Evolutionary conservation across 768 basidiomycete species (phyloP).

Genomic region (Phylloporus sp.): DNA sequence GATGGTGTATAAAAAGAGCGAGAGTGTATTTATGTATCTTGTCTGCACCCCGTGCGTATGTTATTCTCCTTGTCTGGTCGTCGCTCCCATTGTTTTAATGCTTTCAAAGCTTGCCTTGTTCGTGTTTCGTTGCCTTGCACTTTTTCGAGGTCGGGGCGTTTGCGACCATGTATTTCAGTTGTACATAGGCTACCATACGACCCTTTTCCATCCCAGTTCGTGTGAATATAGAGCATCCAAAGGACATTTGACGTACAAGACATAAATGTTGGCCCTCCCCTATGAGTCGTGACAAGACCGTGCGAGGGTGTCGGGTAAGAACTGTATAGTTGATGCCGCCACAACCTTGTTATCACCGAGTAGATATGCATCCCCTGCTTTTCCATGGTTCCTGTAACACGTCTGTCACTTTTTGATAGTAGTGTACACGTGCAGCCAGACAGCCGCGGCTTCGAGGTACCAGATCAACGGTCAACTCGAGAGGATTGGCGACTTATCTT

Average conservation of each 20-base stretch:
- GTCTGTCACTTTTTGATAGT: too few relatives aligned
- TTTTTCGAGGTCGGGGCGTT: neutral
- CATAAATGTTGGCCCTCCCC: too few relatives aligned
- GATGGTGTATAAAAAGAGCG: constrained; percentile 29
- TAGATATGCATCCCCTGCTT: too few relatives aligned
- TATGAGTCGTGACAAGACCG: too few relatives aligned
- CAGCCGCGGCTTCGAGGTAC: neutral
- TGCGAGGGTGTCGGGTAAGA: neutral
- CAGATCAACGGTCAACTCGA: neutral
- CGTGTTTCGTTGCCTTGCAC: neutral
- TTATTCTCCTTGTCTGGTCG: neutral
- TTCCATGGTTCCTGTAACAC: too few relatives aligned
- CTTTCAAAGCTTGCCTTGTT: neutral
- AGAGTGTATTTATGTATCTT: neutral
- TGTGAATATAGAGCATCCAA: neutral
- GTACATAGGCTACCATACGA: neutral
- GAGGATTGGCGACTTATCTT: too few relatives aligned
- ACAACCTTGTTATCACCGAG: too few relatives aligned
- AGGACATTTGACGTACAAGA: too few relatives aligned
- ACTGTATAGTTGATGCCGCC: neutral
- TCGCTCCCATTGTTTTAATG: neutral
- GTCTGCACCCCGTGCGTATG: neutral
- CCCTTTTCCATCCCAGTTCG: neutral
- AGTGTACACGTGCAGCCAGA: neutral
- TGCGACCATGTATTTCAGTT: neutral